A percentile compares a stretch with the other conserved stretches of the same genome.
phyloP scores from a whole-genome alignment of 768 basidiomycete genomes.

The Amanita polypyramis region DNA sequence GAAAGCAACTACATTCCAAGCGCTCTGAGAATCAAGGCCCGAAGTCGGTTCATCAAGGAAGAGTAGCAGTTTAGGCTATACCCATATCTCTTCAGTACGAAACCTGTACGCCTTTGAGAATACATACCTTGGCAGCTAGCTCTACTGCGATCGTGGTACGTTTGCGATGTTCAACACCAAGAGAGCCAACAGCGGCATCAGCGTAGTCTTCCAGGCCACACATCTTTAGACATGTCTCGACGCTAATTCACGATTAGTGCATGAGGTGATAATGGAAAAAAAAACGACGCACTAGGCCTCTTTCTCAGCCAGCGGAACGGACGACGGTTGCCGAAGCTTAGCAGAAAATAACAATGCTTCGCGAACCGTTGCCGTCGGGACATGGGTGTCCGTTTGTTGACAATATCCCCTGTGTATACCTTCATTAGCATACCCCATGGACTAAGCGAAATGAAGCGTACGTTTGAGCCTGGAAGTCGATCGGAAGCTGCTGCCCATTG shows the following conservation, averaged over 20 bases:
- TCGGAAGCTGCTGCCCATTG: conserved; percentile 40
- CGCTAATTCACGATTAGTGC: conserved; percentile 18
- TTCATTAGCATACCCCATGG: not conserved
- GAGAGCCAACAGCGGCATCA: conserved; percentile 53
- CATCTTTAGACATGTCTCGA: conserved; percentile 43
- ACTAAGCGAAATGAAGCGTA: not conserved
- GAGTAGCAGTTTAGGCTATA: conserved; percentile 62
- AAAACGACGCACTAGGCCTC: conserved; percentile 57
- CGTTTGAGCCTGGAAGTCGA: conserved; percentile 57
- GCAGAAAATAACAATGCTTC: conserved; percentile 79
- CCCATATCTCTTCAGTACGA: conserved; percentile 10
- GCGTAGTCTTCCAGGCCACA: conserved; percentile 53
- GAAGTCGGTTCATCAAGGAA: conserved; percentile 90
- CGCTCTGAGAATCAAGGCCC: conserved; percentile 79
- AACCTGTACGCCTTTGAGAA: not conserved
- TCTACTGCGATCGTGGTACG: conserved; percentile 83
- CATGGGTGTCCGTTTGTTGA: conserved; percentile 79
- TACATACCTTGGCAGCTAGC: conserved; percentile 66
- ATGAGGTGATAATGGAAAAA: conserved; percentile 3
- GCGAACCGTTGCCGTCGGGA: conserved; percentile 64
- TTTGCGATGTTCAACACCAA: conserved; percentile 67
- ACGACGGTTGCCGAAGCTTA: conserved; percentile 60
- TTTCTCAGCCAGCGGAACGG: conserved; percentile 59
- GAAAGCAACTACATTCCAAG: conserved; percentile 75
- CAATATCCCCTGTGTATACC: conserved; percentile 48